These are phyloP conservation scores for slime mould (Dictyostelium discoideum) DNA, from an alignment of 78 protist genomes.

Conservation along the genomic window DNA sequence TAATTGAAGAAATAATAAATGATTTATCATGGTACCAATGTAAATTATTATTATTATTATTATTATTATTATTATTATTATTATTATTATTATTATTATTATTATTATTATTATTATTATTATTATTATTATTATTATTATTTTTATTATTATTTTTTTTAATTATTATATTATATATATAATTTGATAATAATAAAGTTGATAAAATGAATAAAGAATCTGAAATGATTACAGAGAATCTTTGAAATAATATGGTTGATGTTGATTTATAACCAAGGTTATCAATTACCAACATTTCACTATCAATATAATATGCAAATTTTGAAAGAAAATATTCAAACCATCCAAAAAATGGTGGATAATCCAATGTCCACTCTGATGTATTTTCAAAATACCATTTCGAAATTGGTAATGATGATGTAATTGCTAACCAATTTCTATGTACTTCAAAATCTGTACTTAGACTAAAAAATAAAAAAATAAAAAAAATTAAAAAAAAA, in stretches of 20 bases:
- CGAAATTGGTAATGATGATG: constrained; percentile 89
- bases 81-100: not conserved
- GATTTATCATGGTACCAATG: constrained; percentile 30
- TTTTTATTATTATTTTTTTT: not conserved
- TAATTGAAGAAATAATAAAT: constrained; percentile 32
- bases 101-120: not conserved
- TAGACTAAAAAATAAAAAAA: not conserved
- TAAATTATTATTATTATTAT: not conserved
- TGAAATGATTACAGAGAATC: constrained; percentile 83
- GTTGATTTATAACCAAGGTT: constrained; percentile 44
- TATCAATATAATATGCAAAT: constrained; percentile 83
- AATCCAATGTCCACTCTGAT: constrained; percentile 97
- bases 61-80: not conserved
- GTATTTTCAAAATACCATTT: constrained; percentile 94
- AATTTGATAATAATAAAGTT: not conserved
- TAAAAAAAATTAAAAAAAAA: too few species aligned
- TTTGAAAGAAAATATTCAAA: constrained; percentile 89
- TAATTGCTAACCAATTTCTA: constrained; percentile 98
- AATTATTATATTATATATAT: not conserved
- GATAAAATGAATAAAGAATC: constrained; percentile 71
- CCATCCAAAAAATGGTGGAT: constrained; percentile 98
- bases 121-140: not conserved
- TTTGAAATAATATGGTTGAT: constrained; percentile 88
- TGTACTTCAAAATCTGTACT: constrained; percentile 97
- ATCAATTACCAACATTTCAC: constrained; percentile 77